Evolutionary conservation across 1,139 yeast genomes (phyloP).

Genomic region (Zygosaccharomyces pseudobailii): DNA sequence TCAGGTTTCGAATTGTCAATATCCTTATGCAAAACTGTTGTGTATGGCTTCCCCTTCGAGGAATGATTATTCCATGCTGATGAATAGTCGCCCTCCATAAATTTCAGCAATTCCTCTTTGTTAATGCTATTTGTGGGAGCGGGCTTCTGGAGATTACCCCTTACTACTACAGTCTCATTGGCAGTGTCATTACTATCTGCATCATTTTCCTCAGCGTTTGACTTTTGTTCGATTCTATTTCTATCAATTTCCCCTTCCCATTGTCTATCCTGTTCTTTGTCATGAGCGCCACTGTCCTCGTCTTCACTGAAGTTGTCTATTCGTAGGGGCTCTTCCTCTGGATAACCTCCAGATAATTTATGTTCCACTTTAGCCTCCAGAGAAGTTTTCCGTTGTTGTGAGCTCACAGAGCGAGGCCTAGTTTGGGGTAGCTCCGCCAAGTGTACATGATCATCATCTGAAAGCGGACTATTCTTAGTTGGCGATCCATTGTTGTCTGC

Average conservation of each 20-base stretch:
- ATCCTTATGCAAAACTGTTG: constrained; percentile 34
- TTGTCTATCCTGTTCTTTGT: constrained; percentile 8
- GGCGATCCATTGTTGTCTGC: constrained; percentile 35
- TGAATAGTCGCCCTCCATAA: constrained; percentile 24
- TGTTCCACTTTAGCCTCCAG: constrained; percentile 22
- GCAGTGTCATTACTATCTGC: background rate
- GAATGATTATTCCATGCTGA: constrained; percentile 15
- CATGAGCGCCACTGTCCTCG: constrained; percentile 13
- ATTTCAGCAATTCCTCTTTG: constrained; percentile 24
- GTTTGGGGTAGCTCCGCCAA: constrained; percentile 29
- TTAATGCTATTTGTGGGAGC: constrained; percentile 23
- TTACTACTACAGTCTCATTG: constrained; percentile 12
- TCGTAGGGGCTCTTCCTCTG: constrained; percentile 14
- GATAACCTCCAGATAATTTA: constrained; percentile 12
- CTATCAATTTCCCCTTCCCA: constrained; percentile 1
- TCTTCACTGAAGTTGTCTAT: constrained; percentile 19
- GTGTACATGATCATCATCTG: constrained; percentile 21
- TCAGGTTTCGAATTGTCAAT: constrained; percentile 33
- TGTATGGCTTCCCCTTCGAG: constrained; percentile 28
- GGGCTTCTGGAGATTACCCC: constrained; percentile 4
- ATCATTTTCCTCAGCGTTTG: background rate
- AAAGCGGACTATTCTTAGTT: constrained; percentile 19
- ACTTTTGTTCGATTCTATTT: background rate
- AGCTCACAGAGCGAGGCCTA: constrained; percentile 12
- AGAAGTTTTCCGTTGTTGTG: constrained; percentile 17